Conservation (phyloP, 2,329 filamentous ascomycete genomes). For the Eurotiales sp. region DNA sequence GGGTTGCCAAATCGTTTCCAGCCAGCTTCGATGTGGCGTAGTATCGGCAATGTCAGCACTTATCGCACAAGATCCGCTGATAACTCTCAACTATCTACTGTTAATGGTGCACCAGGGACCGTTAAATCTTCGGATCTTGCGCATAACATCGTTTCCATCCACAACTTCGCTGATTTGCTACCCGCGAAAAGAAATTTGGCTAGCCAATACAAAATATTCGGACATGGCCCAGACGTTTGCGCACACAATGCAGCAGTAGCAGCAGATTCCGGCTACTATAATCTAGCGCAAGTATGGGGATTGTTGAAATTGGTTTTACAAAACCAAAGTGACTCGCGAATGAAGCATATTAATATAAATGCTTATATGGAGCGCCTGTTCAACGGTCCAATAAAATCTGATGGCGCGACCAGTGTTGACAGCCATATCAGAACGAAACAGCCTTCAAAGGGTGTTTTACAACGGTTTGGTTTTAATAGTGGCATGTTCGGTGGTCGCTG, state of each 20-base stretch:
- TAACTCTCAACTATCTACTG: constrained; percentile 50
- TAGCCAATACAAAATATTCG: constrained; percentile 76
- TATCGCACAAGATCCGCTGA: constrained; percentile 50
- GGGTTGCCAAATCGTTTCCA: constrained; percentile 47
- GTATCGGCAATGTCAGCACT: constrained; percentile 50
- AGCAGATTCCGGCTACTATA: constrained; percentile 62
- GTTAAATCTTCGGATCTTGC: constrained; percentile 39
- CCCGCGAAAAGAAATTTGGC: constrained; percentile 77
- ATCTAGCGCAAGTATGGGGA: constrained; percentile 79
- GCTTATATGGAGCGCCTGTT: constrained; percentile 65
- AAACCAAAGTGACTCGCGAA: constrained; percentile 68
- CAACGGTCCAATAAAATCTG: constrained; percentile 37
- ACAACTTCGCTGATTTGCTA: constrained; percentile 66
- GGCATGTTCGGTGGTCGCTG: constrained; percentile 55
- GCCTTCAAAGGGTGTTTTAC: constrained; percentile 26
- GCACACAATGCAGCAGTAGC: constrained; percentile 78
- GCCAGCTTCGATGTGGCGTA: constrained; percentile 51
- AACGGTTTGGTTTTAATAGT: constrained; percentile 47
- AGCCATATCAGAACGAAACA: constrained; percentile 26
- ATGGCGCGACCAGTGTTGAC: constrained; percentile 29
- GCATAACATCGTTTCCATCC: constrained; percentile 70
- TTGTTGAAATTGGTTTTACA: constrained; percentile 74
- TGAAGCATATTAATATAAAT: constrained; percentile 60
- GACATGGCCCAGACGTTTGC: constrained; percentile 76
- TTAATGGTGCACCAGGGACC: constrained; percentile 20